Percentiles rank a stretch among this genome's conserved stretches.
These are phyloP conservation scores for Sesbania bispinosa DNA, from an alignment of 306 rosid species.

Conservation along the genomic window DNA sequence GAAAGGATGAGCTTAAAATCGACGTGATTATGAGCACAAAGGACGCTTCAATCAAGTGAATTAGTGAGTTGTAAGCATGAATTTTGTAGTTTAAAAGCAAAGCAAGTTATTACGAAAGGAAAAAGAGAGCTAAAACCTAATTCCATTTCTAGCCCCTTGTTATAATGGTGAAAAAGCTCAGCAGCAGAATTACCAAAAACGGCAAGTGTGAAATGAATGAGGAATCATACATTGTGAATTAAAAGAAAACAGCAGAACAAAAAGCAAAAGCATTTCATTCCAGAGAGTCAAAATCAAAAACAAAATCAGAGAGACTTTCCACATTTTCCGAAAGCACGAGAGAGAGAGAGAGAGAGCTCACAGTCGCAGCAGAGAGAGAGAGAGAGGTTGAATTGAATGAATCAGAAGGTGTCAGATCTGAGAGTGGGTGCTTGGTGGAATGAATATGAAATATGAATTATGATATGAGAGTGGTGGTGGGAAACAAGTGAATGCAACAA, in stretches of 20 bases:
- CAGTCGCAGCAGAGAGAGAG: constrained; percentile 19
- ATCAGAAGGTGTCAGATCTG: constrained; percentile 19
- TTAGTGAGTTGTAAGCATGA: constrained; percentile 7
- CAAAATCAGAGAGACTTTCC: not conserved
- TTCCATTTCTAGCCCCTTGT: not conserved
- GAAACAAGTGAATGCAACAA: not conserved
- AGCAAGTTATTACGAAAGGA: not conserved
- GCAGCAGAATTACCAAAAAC: constrained; percentile 15
- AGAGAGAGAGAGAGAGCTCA: constrained; percentile 28
- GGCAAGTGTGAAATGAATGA: not conserved
- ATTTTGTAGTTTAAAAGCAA: not conserved
- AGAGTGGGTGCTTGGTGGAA: not conserved
- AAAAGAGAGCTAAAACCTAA: constrained; percentile 27
- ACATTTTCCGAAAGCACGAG: constrained; percentile 28
- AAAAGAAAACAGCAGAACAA: not conserved
- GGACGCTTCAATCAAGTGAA: constrained; percentile 24
- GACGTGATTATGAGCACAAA: too few relatives aligned
- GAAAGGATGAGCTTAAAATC: too few relatives aligned
- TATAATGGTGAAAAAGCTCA: not conserved
- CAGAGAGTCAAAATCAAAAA: not conserved
- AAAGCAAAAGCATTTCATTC: constrained; percentile 20
- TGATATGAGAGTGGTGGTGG: not conserved
- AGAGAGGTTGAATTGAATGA: not conserved
- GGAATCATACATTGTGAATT: not conserved
- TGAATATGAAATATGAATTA: too few relatives aligned